Evolutionary conservation across 176 grass and related monocot species (phyloP), one percentile per base, ranked within the genome.

Genomic region (Ensete ventricosum): DNA sequence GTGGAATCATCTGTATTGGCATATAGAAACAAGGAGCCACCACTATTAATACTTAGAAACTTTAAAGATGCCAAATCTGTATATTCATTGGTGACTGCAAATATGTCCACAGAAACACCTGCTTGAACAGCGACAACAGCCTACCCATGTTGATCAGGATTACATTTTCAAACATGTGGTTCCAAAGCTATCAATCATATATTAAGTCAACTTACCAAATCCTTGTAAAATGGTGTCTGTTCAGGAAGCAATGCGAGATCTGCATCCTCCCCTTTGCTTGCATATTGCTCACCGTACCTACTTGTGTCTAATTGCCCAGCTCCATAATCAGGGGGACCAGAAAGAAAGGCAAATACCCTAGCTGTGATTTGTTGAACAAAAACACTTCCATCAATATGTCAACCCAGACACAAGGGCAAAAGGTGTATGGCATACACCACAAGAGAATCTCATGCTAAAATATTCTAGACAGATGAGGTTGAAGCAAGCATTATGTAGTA

Each of bases 221-320:
- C 95, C 82, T 81, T 90, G 71, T 99, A 99, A 71, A 99, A 99
- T 55, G 95, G 95, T 69, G 87, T 94, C 76, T 94, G 95, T 72
- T 99, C 90, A 76, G 95, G 90, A 26, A 99, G 95, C 73, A 99
- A 84, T 23, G 90, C 82, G 52, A 78, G 83, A 23, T 94, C 90
- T 48, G 95, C 86, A 57, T 99, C 95, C 81, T 94, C 90, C 63
- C 88, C 82, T 67, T 88, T 88, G 80, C 86, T 94, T 80, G 95
- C 90, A 87, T 99, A 99, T 67, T 99, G 95, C 80, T 94, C 95
- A 64, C 95, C 95, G 69, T 99, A 99, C 54, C 95, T 85, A 80
- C 82, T 85, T 52, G 90, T 99, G 67, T 99, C 90, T 74, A 99
- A 87, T 48, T 89, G 88, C 78, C 95, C 95, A 76, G 81, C 84